These are phyloP conservation scores for Vigna mungo DNA, from an alignment of 306 rosid genomes.

Conservation along the genomic window DNA sequence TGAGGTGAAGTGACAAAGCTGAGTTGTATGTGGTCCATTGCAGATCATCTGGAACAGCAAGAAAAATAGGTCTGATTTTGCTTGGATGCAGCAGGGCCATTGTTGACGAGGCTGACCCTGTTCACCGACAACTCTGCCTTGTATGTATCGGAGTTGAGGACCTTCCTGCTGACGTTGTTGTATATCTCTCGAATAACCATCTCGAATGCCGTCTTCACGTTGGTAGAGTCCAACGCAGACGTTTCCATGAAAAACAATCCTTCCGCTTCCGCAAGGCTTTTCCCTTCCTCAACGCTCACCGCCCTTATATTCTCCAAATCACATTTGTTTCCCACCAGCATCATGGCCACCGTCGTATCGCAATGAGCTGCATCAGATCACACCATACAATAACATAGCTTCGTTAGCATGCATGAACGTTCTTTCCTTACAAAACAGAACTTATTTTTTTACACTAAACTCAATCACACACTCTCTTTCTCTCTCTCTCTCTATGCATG, in stretches of 20 bases:
- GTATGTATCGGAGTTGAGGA: slow-evolving; percentile 87
- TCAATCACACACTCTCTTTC: too few species aligned
- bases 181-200: slow-evolving; percentile 87
- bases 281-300: slow-evolving; percentile 89
- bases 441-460: too few species aligned
- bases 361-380: slow-evolving; percentile 77
- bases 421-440: background rate
- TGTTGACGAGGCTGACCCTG: slow-evolving; percentile 84
- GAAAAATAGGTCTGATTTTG: slow-evolving; percentile 60
- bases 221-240: slow-evolving; percentile 87
- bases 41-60: slow-evolving; percentile 81
- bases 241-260: slow-evolving; percentile 97
- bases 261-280: slow-evolving; percentile 85
- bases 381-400: too few species aligned
- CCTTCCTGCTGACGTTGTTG: slow-evolving; percentile 92
- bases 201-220: slow-evolving; percentile 86
- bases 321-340: slow-evolving; percentile 92
- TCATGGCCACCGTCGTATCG: slow-evolving; percentile 85
- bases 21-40: background rate
- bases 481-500: too few species aligned
- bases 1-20: slow-evolving; percentile 40
- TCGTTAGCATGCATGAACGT: too few species aligned
- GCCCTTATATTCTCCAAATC: slow-evolving; percentile 85
- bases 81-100: slow-evolving; percentile 66
- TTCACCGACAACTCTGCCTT: slow-evolving; percentile 90